phyloP scores from a whole-genome alignment of 148 eudicot genomes.

The Nepenthes mirabilis region DNA sequence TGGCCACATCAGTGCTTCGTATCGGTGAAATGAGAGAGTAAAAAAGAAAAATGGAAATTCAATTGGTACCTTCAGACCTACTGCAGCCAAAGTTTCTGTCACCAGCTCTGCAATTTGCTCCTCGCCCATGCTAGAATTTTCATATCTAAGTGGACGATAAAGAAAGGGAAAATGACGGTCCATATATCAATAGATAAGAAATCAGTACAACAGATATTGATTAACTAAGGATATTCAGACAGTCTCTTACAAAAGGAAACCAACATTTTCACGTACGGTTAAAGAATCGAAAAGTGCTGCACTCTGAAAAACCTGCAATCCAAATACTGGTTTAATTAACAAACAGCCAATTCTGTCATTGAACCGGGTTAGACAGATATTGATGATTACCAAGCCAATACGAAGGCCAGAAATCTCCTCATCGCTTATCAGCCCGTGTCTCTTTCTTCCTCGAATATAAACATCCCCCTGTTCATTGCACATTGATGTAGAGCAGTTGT shows the following conservation, averaged over 20 bases:
- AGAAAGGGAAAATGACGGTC: neutral
- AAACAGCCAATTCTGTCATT: no score
- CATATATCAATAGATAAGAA: neutral
- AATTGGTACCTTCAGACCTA: constrained; percentile 65
- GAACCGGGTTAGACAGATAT: neutral
- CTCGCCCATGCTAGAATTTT: constrained; percentile 69
- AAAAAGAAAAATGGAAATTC: neutral
- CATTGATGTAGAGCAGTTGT: neutral
- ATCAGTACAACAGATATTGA: neutral
- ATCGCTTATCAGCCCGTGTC: constrained; percentile 80
- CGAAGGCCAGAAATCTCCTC: constrained; percentile 90
- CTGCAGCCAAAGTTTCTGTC: constrained; percentile 82
- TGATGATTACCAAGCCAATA: constrained; percentile 66
- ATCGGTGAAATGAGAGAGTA: no score
- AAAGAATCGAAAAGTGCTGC: constrained; percentile 90
- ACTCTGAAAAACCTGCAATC: constrained; percentile 83
- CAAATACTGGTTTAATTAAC: neutral
- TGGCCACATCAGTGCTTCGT: no score
- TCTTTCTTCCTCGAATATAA: constrained; percentile 55
- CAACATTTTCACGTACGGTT: constrained; percentile 94
- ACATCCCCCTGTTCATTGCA: constrained; percentile 64
- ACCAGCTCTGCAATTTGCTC: constrained; percentile 66
- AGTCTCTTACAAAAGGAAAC: constrained; percentile 77
- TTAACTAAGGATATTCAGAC: neutral
- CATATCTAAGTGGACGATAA: constrained; percentile 38